Evolutionary conservation across 768 basidiomycete genomes (phyloP), one percentile per base, ranked within the genome.

Genomic region (Naematelia encephala): DNA sequence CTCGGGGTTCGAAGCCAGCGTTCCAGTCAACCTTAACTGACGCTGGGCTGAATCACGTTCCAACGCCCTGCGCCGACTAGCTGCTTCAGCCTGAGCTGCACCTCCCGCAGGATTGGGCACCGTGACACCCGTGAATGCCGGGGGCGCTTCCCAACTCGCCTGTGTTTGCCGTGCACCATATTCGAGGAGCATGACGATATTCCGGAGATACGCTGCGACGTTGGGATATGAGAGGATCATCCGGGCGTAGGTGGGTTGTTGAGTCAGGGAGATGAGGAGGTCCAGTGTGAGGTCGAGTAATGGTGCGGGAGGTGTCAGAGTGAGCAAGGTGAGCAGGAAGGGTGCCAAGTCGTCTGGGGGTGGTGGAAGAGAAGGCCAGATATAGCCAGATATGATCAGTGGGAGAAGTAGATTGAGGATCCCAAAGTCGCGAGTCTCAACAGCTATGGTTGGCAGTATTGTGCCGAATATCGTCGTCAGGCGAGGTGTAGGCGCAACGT

Each of bases 271-370:
- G 64, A 82, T 81, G 54, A 94, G 79, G 0, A 87, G 81, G 43
- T 83, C 82, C 57, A 87, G 80, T 21, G 90, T 80, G 8, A 92
- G 77, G 12, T 85, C 82, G 54, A 86, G 79, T 1, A 87, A 87
- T 44, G 85, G 84, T 13, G 82, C 28, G 10, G 64, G 59, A 2
- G 71, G 59, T 1, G 64, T 54, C 11, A 75, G 64, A 26, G 70
- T 65, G 19, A 74, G 56, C 16, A 70, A 56, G 21, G 62, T 53
- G 4, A 72, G 30, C 50, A 75, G 64, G 53, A 70, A 68, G 42
- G 63, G 50, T 29, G 68, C 57, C 59, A 75, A 51, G 29, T 54
- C 14, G 13, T 64, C 54, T 43, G 63, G 21, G 16, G 62, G 4
- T n/a, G 69, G 56, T 16, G 70, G 57, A 13, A 57, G 44, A 42